Base-by-base conservation (phyloP, 2,329 filamentous ascomycete genomes). In the Fusarium gaditjirri region DNA sequence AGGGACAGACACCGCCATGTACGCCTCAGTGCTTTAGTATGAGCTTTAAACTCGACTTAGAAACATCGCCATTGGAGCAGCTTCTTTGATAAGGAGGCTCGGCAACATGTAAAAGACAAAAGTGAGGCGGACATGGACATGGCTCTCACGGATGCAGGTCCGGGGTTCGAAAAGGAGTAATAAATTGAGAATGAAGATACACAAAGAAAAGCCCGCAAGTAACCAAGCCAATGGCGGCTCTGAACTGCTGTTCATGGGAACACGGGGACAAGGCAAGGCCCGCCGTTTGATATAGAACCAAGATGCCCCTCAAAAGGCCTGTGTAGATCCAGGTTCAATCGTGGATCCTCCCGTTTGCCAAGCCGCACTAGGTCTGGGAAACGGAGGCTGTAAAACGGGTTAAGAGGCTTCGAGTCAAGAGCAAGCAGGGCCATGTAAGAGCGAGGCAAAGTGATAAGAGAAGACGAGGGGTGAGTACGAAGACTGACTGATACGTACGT, bases 221-320 rank as follows among this genome's bases (percentile, higher is more conserved):
- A 60, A 44, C 11, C 56, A 72, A 43, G 65, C 75, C 74, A 76
- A 76, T 76, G 36, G 46, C 56, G 42, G 31, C 42, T 42, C 49
- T 59, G 54, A 53, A 42, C 12, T 21, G 49, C 54, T 58, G 57
- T 72, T 72, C 72, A 75, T 75, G 74, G 62, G 65, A 64, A 57
- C 69, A 75, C 53, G 71, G 43, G 65, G 61, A 59, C 39, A 42
- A 68, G 66, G 50, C 62, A 52, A 61, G 66, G 58, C 27, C 38
- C 39, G 44, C 68, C 50, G 62, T 70, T 73, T 71, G 72, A 58
- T 38, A 66, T 43, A 42, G 36, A 53, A 42, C 35, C 67, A 60
- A 60, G 61, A 35, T 46, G 57, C 68, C 67, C 68, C 71, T 75
- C 65, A 76, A 68, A 70, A 38, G 58, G 58, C 55, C 61, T 53